Evolutionary conservation across 2,329 filamentous ascomycete genomes (phyloP).

Genomic region (Fusarium succisae): DNA sequence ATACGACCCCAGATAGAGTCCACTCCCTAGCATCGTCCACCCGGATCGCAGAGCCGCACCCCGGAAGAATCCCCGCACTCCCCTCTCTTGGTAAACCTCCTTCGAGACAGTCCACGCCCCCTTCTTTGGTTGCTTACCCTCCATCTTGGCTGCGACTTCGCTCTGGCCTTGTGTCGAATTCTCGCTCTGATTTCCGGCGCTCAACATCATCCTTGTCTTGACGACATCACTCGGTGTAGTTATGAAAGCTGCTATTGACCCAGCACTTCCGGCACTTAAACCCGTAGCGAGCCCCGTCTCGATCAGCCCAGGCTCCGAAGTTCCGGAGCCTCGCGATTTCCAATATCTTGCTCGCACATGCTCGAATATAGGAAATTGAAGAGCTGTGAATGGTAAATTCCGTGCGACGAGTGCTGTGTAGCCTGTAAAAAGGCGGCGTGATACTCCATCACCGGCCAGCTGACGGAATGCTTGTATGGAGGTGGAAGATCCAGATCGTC

Average conservation of each 20-base stretch:
- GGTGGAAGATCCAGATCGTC: slow-evolving; percentile 45
- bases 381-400: slow-evolving; percentile 86
- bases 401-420: slow-evolving; percentile 84
- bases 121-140: slow-evolving; percentile 47
- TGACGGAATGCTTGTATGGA: slow-evolving; percentile 61
- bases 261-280: slow-evolving; percentile 76
- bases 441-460: slow-evolving; percentile 62
- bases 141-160: slow-evolving; percentile 32
- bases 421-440: slow-evolving; percentile 71
- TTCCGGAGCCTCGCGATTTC: slow-evolving; percentile 44
- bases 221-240: slow-evolving; percentile 91
- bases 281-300: slow-evolving; percentile 79
- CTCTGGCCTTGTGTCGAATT: slow-evolving; percentile 2
- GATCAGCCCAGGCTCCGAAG: slow-evolving; percentile 52
- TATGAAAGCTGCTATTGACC: slow-evolving; percentile 78
- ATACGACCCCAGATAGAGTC: slow-evolving; percentile 87
- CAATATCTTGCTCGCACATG: slow-evolving; percentile 66
- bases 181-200: slow-evolving; percentile 53
- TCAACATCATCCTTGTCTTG: slow-evolving; percentile 89
- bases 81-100: slow-evolving; percentile 72
- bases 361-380: slow-evolving; percentile 92
- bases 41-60: slow-evolving; percentile 76
- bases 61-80: slow-evolving; percentile 78
- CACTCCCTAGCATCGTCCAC: slow-evolving; percentile 86
- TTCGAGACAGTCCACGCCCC: slow-evolving; percentile 68